A percentile compares a stretch with the other conserved stretches of the same genome.
Conservation (phyloP, 2,329 filamentous ascomycete genomes). For the Neonectria ditissima region DNA sequence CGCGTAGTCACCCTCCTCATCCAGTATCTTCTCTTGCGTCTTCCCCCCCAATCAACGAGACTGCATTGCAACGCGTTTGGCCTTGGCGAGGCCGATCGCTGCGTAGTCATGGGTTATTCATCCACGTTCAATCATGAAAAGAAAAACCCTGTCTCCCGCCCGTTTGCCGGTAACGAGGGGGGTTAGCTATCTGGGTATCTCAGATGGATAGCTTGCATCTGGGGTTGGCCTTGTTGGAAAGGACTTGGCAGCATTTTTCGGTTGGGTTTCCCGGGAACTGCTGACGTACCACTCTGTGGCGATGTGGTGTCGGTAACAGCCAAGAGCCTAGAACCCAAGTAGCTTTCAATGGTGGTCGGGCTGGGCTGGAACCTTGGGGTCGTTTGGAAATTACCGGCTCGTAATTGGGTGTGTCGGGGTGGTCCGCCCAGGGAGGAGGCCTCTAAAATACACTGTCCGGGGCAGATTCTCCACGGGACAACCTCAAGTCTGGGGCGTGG, state of each 20-base stretch:
- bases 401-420: constrained; percentile 20
- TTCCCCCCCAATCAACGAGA: neutral
- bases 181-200: no score
- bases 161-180: neutral
- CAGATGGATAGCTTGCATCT: no score
- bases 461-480: neutral
- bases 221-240: no score
- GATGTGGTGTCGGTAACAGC: neutral
- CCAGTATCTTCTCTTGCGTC: neutral
- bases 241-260: neutral
- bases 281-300: constrained; percentile 11
- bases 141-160: constrained; percentile 2
- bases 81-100: constrained; percentile 2
- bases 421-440: constrained; percentile 13
- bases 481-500: neutral
- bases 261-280: neutral
- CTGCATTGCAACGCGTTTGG: neutral
- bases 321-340: no score
- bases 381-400: constrained; percentile 18
- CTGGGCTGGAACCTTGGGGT: constrained; percentile 9
- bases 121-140: constrained; percentile 21
- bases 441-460: constrained; percentile 9
- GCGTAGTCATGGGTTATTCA: constrained; percentile 14
- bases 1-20: constrained; percentile 20
- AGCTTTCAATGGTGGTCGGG: neutral